Percentiles rank a stretch among this genome's conserved stretches.
phyloP scores from a whole-genome alignment of 805 yeast genomes.

The Maudiozyma bulderi region DNA sequence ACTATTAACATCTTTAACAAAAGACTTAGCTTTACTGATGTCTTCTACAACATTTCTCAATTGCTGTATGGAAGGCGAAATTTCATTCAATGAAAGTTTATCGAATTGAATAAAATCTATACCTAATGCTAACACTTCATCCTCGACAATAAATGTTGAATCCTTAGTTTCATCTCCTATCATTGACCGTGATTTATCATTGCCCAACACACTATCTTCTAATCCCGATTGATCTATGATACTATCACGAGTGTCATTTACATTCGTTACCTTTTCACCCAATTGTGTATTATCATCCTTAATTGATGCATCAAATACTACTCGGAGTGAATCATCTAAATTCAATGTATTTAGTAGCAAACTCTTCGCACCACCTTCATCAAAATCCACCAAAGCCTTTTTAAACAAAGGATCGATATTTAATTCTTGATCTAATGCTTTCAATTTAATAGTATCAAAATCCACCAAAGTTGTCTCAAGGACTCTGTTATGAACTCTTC shows the following conservation, averaged over 20 bases:
- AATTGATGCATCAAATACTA: conserved; percentile 54
- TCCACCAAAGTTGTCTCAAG: conserved; percentile 39
- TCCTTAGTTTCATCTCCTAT: conserved; percentile 4
- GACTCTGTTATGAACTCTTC: conserved; percentile 25
- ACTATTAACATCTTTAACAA: conserved; percentile 35
- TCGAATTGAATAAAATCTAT: conserved; percentile 26
- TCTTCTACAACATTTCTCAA: conserved; percentile 50
- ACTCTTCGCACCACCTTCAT: conserved; percentile 75
- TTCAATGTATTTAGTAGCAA: conserved; percentile 52
- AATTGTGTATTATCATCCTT: conserved; percentile 20
- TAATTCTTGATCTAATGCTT: conserved; percentile 53
- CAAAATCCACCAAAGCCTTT: conserved; percentile 66
- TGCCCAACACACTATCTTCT: not conserved
- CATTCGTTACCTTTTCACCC: conserved; percentile 12
- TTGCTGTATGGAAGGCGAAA: conserved; percentile 67
- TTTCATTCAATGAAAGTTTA: conserved; percentile 27
- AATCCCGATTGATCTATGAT: not conserved
- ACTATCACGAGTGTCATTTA: not conserved
- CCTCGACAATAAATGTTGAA: conserved; percentile 13
- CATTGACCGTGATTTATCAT: not conserved
- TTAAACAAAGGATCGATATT: conserved; percentile 67
- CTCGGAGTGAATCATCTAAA: conserved; percentile 43
- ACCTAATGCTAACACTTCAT: conserved; percentile 28
- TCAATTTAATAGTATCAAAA: conserved; percentile 43
- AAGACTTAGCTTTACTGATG: conserved; percentile 41